Base-by-base conservation (phyloP, 2,329 filamentous ascomycete species). In the Sclerotinia borealis region DNA sequence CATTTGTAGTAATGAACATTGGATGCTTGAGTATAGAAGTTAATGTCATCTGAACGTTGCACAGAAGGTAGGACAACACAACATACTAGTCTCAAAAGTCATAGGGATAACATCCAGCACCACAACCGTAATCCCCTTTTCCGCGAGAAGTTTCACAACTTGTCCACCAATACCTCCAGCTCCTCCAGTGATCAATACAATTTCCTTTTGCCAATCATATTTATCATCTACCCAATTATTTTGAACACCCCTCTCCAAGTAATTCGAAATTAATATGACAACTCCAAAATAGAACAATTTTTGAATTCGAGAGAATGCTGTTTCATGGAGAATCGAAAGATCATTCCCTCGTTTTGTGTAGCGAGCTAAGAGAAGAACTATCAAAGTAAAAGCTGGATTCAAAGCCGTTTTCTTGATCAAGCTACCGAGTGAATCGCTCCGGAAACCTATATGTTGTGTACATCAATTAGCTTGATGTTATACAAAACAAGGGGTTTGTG, bases 141-240 rank as follows among this genome's bases (percentile, higher is more conserved):
- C 83, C 0, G 85, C 86, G n/a, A 95, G 78, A 60, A 87, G 74
- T 67, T 81, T 79, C 17, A 89, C 88, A 3, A 91, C 80, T 43
- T 82, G 77, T 25, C 82, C 84, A 17, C 90, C 90, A 70, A 93
- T 92, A 0, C 90, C 90, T 63, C 85, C 84, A 48, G 87, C 85
- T 9, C 90, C 90, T 9, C 91, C 90, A 0, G 90, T 93, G 25
- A 93, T 81, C 49, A 92, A 78, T 3, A 90, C 86, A 58, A 92
- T 80, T 76, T 92, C 89, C 59, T 80, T 81, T 27, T 79, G 76
- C 87, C 89, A 92, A 64, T 85, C 80, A 75, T 87, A 89, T 47
- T 72, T 76, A 69, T 85, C 84, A 13, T 68, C 72, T 1, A 72
- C 77, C 78, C 80, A 84, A 72, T 81, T 81, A 72, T 82, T 80